Conservation (phyloP, 2,329 filamentous ascomycete species). For the Diaporthe sp. region DNA sequence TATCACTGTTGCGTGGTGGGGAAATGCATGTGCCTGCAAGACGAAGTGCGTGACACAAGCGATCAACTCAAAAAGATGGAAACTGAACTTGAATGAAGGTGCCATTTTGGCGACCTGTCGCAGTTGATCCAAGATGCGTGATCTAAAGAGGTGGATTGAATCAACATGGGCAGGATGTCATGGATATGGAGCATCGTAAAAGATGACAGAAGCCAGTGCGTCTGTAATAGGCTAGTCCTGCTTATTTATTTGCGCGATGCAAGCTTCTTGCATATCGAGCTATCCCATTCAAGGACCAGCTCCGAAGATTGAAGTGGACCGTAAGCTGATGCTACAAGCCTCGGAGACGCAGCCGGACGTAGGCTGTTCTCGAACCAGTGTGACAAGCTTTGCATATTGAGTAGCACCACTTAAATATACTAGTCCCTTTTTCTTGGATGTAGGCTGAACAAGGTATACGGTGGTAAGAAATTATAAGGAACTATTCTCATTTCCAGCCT, state of each 20-base stretch:
- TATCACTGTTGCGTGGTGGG: conserved; percentile 1
- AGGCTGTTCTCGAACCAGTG: background rate
- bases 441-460: background rate
- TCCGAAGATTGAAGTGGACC: background rate
- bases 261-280: conserved; percentile 15
- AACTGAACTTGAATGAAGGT: too few relatives aligned
- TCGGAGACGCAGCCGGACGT: background rate
- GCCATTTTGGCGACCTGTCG: background rate
- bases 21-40: background rate
- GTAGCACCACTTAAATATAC: background rate
- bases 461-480: background rate
- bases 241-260: background rate
- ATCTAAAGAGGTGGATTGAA: background rate
- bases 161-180: background rate
- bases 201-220: background rate
- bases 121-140: background rate
- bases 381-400: background rate
- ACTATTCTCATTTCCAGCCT: background rate
- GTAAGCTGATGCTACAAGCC: conserved; percentile 9
- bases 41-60: background rate
- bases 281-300: conserved; percentile 1
- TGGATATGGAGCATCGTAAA: background rate
- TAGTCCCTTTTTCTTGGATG: background rate
- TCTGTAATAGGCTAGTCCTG: background rate
- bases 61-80: background rate